phyloP scores from a whole-genome alignment of 148 eudicot genomes.

The Heliosperma pusillum region DNA sequence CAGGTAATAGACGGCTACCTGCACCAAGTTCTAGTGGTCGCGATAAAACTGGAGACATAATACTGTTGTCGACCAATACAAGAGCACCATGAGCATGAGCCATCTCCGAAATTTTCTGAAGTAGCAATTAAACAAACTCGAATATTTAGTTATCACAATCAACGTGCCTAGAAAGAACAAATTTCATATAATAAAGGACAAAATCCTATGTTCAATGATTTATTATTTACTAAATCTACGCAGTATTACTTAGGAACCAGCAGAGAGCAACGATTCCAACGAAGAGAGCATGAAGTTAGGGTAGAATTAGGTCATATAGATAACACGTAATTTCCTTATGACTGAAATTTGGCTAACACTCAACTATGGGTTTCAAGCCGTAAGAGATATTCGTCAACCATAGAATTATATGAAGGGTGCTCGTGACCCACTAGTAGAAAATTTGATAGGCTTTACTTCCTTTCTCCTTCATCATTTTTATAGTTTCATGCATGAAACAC shows the following conservation, averaged over 20 bases:
- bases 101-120: slow-evolving; percentile 82
- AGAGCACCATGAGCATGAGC: slow-evolving; percentile 94
- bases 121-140: neutral
- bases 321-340: neutral
- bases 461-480: neutral
- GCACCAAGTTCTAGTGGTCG: slow-evolving; percentile 95
- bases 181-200: neutral
- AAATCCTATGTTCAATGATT: neutral
- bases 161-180: neutral
- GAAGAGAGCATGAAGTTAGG: neutral
- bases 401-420: neutral
- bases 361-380: neutral
- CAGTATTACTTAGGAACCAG: neutral
- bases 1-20: slow-evolving; percentile 40
- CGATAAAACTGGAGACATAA: slow-evolving; percentile 94
- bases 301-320: neutral
- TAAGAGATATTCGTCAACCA: neutral
- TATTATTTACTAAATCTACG: neutral
- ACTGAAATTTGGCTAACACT: neutral
- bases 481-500: neutral
- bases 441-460: neutral
- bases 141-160: neutral
- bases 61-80: slow-evolving; percentile 95
- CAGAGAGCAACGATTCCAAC: neutral
- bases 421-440: neutral